phyloP scores from a whole-genome alignment of 805 yeast species.

The Metschnikowia kofuensis region DNA sequence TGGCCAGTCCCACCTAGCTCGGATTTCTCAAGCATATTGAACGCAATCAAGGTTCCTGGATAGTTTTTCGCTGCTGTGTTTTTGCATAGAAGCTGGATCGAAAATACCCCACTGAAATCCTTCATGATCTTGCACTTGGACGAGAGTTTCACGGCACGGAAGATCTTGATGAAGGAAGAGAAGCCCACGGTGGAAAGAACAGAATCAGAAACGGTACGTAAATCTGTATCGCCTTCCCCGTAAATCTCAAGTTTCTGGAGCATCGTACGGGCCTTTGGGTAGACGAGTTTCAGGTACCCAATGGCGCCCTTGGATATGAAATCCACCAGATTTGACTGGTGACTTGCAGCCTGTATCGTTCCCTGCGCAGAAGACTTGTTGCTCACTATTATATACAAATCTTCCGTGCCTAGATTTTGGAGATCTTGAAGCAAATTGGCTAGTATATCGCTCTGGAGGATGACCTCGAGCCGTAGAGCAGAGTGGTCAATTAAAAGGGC shows the following conservation, averaged over 20 bases:
- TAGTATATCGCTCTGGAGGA: slow-evolving; percentile 38
- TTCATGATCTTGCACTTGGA: slow-evolving; percentile 38
- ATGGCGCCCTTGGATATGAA: slow-evolving; percentile 71
- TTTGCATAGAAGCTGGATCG: slow-evolving; percentile 39
- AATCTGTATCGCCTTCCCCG: slow-evolving; percentile 14
- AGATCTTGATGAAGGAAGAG: slow-evolving; percentile 30
- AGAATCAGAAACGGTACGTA: slow-evolving; percentile 16
- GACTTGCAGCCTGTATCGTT: neutral
- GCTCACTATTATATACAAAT: slow-evolving; percentile 31
- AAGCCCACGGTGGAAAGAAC: slow-evolving; percentile 32
- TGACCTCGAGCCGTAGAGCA: slow-evolving; percentile 33
- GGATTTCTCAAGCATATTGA: slow-evolving; percentile 37
- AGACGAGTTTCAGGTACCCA: slow-evolving; percentile 63
- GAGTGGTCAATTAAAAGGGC: slow-evolving; percentile 26
- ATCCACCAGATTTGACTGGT: slow-evolving; percentile 36
- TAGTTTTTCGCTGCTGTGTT: slow-evolving; percentile 25
- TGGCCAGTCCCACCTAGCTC: slow-evolving; percentile 16
- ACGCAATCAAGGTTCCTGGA: slow-evolving; percentile 37
- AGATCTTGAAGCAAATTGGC: slow-evolving; percentile 36
- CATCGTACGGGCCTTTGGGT: slow-evolving; percentile 61
- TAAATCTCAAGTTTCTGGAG: slow-evolving; percentile 57
- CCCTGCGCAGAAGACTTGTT: slow-evolving; percentile 7
- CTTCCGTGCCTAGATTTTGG: slow-evolving; percentile 33
- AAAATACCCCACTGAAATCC: slow-evolving; percentile 34
- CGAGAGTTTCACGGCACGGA: slow-evolving; percentile 36